phyloP scores from a whole-genome alignment of 345 rosid genomes.

The Litchi chinensis region DNA sequence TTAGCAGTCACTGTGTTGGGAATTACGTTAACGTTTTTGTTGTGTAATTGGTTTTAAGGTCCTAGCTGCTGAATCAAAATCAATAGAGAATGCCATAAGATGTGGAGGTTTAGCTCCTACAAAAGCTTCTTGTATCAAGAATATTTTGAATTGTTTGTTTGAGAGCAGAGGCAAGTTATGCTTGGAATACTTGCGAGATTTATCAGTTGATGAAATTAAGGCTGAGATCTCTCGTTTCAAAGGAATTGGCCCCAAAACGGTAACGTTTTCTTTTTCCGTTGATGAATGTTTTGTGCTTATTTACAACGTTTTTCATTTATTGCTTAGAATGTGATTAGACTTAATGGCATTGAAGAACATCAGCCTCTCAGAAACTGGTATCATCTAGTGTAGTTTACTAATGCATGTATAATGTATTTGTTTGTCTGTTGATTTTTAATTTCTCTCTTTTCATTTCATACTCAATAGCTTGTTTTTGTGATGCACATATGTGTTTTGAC shows the following conservation, averaged over 20 bases:
- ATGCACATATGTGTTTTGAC: too few species aligned
- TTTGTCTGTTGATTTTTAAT: neutral
- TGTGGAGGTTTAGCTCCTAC: constrained; percentile 93
- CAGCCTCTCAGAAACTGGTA: neutral
- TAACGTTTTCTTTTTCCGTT: constrained; percentile 24
- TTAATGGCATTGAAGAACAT: neutral
- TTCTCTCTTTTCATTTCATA: neutral
- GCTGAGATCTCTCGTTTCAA: constrained; percentile 78
- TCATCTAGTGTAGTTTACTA: neutral
- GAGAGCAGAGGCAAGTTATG: constrained; percentile 68
- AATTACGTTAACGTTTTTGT: neutral
- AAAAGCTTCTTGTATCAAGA: constrained; percentile 75
- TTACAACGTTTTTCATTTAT: neutral
- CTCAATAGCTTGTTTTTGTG: neutral
- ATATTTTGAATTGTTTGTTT: constrained; percentile 58
- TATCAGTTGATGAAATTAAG: constrained; percentile 68
- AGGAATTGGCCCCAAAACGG: constrained; percentile 89
- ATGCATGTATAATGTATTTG: neutral
- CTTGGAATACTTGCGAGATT: constrained; percentile 68
- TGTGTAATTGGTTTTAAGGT: constrained; percentile 46
- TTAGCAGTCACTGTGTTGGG: too few species aligned
- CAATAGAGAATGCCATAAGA: constrained; percentile 69
- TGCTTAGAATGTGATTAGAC: neutral
- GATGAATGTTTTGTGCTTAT: neutral
- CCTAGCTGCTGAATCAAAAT: constrained; percentile 61